Evolutionary conservation across 352 stramenopile species (phyloP), one percentile per base, ranked within the genome.

Genomic region (Plasmopara muralis): DNA sequence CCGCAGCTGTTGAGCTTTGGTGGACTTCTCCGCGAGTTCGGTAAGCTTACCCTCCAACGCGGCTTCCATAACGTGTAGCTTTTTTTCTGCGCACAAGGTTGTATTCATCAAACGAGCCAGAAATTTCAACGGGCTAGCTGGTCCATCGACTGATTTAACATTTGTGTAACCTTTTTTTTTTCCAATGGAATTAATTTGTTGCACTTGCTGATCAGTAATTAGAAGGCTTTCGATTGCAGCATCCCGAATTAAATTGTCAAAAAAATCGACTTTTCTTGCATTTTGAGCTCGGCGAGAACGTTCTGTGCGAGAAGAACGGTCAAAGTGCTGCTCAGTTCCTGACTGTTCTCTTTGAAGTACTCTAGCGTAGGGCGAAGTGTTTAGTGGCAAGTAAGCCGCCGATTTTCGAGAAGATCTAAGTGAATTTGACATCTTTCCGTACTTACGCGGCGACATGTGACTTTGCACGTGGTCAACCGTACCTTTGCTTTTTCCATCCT

Each of bases 381-480:
- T 55, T n/a, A 29, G 44, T 16, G 44, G 51, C 34, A 58, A n/a
- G 5, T 51, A 43, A 20, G 18, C 20, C 48, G 43, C 8, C n/a
- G 51, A 45, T 39, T 28, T 60, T 47, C 12, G 53, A 14, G 31
- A 13, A 9, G 28, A 53, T 40, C 60, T 66, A 1, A 64, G n/a
- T 9, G 46, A 10, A 47, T 60, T 66, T 1, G 62, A 44, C 10
- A 57, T 64, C 38, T 66, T 70, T 5, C 57, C 53, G 16, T 66
- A 60, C 43, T 62, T 70, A 3, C 49, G 57, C 29, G 47, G 16
- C 13, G 18, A 41, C 38, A 62, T 20, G 1, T 10, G 35, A 13
- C 42, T 6, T n/a, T 53, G 39, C 50, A 60, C 18, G 16, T 30
- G 34, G 28, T 4, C n/a, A 28, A 15, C 15, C 10, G 6, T 50